A percentile compares a stretch with the other conserved stretches of the same genome.
Evolutionary conservation across 73 alveolate genomes (phyloP).

Genomic region (Symbiodinium natans): DNA sequence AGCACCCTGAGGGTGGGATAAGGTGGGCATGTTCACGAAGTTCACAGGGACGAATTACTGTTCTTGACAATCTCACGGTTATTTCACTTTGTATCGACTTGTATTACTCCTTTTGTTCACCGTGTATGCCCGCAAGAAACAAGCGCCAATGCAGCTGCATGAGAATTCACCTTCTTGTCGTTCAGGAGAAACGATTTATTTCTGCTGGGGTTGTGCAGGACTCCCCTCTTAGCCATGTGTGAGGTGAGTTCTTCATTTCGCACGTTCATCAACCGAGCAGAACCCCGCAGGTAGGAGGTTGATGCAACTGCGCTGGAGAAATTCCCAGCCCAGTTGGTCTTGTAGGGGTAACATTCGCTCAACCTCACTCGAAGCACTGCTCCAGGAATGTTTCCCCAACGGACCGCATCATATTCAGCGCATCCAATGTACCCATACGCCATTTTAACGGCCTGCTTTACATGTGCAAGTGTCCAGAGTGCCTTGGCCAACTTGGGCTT

Average conservation of each 20-base stretch:
- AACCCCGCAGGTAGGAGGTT: constrained; percentile 24
- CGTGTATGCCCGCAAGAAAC: neutral
- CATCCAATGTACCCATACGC: neutral
- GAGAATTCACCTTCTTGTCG: neutral
- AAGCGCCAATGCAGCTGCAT: constrained; percentile 14
- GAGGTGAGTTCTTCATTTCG: neutral
- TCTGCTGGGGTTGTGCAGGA: neutral
- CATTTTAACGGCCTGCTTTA: constrained; percentile 2
- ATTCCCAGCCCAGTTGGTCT: neutral
- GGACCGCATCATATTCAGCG: neutral
- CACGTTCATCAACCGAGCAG: neutral
- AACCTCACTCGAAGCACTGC: neutral
- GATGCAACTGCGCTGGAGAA: constrained; percentile 23
- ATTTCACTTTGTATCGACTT: too few relatives aligned
- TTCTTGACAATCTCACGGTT: neutral
- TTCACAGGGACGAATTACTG: neutral
- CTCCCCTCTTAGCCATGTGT: neutral
- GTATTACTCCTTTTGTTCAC: neutral
- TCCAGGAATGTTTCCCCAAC: neutral
- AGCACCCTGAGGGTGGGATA: constrained; percentile 5
- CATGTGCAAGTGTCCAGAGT: neutral
- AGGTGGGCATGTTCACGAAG: too few relatives aligned
- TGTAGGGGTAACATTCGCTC: neutral
- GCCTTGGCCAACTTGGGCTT: neutral
- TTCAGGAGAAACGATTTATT: neutral